Conservation (phyloP, 345 rosid genomes). For the Gossypium stocksii region DNA sequence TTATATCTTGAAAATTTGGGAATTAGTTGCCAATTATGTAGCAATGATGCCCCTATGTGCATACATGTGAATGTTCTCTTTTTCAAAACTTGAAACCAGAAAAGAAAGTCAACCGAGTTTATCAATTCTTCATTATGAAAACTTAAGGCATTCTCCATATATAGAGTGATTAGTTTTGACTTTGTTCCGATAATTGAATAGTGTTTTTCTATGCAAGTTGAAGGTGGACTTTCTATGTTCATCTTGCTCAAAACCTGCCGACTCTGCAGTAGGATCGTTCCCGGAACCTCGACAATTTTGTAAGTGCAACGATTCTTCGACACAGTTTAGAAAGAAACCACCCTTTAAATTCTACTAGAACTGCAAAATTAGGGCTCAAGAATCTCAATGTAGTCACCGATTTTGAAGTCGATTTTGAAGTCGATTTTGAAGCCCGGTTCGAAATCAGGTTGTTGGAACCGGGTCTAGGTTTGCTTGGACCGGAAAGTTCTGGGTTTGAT, state of each 20-base stretch:
- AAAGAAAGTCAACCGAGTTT: no score
- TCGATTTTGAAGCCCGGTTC: constrained; percentile 47
- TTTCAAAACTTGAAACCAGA: no score
- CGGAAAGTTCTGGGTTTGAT: constrained; percentile 18
- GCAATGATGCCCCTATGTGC: no score
- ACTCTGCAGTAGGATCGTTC: constrained; percentile 20
- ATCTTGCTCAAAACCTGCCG: constrained; percentile 52
- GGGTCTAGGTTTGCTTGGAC: constrained; percentile 15
- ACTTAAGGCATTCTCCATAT: no score
- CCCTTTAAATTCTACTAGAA: constrained; percentile 70
- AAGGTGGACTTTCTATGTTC: constrained; percentile 29
- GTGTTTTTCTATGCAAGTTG: background rate
- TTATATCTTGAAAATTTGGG: no score
- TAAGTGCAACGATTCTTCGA: no score
- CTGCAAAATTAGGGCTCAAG: constrained; percentile 61
- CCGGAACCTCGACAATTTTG: no score
- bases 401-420: constrained; percentile 63
- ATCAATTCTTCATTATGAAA: no score
- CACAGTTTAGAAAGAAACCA: no score
- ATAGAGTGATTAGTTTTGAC: background rate
- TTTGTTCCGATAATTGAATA: background rate
- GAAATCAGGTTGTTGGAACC: constrained; percentile 34
- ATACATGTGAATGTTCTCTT: no score
- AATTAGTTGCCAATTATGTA: no score
- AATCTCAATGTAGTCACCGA: constrained; percentile 48